Evolutionary conservation across 1,284 basidiomycete species (phyloP).

Genomic region (Sphaerobolus stellatus): DNA sequence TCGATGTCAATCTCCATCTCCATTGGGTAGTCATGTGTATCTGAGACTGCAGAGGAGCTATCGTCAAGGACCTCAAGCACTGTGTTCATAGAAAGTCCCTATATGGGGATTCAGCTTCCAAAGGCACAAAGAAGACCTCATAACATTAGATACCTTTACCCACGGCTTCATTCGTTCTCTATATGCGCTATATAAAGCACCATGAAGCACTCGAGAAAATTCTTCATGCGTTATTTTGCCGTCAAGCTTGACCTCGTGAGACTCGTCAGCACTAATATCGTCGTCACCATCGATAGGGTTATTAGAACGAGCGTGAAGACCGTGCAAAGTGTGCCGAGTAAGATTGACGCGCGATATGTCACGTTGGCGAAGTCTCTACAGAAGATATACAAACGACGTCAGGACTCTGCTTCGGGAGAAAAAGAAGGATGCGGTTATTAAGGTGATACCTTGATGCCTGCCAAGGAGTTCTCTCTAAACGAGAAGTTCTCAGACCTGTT

Average conservation of each 20-base stretch:
- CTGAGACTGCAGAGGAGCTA: background rate
- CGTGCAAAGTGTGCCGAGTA: conserved; percentile 2
- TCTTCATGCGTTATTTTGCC: too few species aligned
- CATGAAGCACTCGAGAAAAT: too few species aligned
- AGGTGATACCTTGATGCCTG: conserved; percentile 55
- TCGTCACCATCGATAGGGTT: background rate
- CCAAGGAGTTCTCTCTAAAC: conserved; percentile 45
- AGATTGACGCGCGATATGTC: background rate
- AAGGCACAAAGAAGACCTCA: too few species aligned
- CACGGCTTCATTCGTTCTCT: conserved; percentile 6
- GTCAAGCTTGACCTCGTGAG: too few species aligned
- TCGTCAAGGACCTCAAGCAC: background rate
- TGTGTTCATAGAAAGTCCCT: conserved; percentile 1
- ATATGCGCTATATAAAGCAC: conserved; percentile 1
- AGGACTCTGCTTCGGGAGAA: conserved; percentile 9
- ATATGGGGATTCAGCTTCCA: too few species aligned
- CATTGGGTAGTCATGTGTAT: too few species aligned
- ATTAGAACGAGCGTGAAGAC: conserved; percentile 4
- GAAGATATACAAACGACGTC: conserved; percentile 2
- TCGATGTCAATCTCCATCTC: too few species aligned
- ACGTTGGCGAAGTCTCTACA: conserved; percentile 1
- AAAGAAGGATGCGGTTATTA: too few species aligned
- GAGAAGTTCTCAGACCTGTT: conserved; percentile 47
- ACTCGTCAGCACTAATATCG: too few species aligned
- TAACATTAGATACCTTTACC: conserved; percentile 7